Evolutionary conservation across 2,329 filamentous ascomycete genomes (phyloP), one percentile per base, ranked within the genome.

Genomic region (Beauveria brongniartii): DNA sequence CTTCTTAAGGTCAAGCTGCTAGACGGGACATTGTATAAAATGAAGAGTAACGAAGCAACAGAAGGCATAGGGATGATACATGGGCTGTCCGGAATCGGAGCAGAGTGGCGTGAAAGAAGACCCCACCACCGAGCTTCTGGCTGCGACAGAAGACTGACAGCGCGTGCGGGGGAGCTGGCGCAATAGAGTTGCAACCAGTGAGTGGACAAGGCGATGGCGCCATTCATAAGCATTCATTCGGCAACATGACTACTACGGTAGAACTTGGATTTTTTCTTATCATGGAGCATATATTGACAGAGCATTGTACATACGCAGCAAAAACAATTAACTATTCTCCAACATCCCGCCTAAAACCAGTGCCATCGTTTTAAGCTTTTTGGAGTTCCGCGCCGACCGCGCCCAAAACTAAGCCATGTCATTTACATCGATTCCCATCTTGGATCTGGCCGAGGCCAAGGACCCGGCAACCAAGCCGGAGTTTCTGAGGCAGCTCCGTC

Each of bases 401-500:
- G 24, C 22, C 16, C 22, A 46, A 34, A 34, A 14, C 18, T 5
- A 44, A 43, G 48, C 50, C 2, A 86, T 86, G 84, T 86, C 86
- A 1, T 95, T 95, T 76, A 86, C 83, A 2, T 81, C 83, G 2
- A 86, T 96, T 62, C 91, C 91, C 1, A 83, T 94, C 57, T 80
- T 96, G 41, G 89, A 93, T 70, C 81, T 95, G 63, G 83, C 87
- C 16, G 77, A 82, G 24, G 88, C 90, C 44, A 77, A 79, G 64
- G 75, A 85, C 66, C 79, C 83, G 20, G 75, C 77, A 5, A 87
- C 88, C 0, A 95, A 94, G 74, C 82, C 88, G 2, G 76, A 75
- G 37, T 94, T 96, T 68, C 81, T 95, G 0, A 73, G 77, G 1
- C 79, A 90, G 59, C 80, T 96, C 37, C 87, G 89, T 18, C 79